Conservation (phyloP, 1,284 basidiomycete genomes). For the Ganoderma sinense region DNA sequence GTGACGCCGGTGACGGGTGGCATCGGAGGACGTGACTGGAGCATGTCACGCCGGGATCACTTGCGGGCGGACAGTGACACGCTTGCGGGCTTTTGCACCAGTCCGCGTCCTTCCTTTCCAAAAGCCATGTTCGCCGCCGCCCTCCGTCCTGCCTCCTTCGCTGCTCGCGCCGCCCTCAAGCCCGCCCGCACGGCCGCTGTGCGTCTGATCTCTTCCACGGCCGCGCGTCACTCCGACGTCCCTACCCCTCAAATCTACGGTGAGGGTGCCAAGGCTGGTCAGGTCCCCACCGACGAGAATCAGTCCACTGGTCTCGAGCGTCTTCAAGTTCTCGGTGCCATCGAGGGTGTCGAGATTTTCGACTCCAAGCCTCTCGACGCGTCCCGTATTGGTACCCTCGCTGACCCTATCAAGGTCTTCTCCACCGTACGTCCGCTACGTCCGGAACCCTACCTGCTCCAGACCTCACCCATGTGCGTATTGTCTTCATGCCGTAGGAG, state of each 20-base stretch:
- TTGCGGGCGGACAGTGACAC: slow-evolving; percentile 1
- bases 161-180: slow-evolving; percentile 39
- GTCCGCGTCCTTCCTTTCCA: slow-evolving; percentile 22
- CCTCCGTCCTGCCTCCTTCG: slow-evolving; percentile 49
- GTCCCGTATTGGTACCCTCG: slow-evolving; percentile 88
- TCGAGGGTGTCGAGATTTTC: slow-evolving; percentile 92
- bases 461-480: slow-evolving; percentile 8
- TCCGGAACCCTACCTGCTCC: slow-evolving; percentile 44
- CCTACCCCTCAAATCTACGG: slow-evolving; percentile 78
- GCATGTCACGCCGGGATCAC: slow-evolving; percentile 25
- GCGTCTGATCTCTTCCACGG: slow-evolving; percentile 65
- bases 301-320: slow-evolving; percentile 98
- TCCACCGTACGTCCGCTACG: slow-evolving; percentile 68
- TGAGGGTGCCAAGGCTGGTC: slow-evolving; percentile 76
- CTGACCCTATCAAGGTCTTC: slow-evolving; percentile 88
- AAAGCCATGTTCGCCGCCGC: slow-evolving; percentile 52
- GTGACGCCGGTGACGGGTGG: slow-evolving; percentile 3
- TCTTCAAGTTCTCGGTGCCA: slow-evolving; percentile 89
- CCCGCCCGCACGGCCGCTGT: slow-evolving; percentile 40
- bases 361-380: slow-evolving; percentile 89
- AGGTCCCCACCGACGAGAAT: slow-evolving; percentile 84
- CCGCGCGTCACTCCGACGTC: slow-evolving; percentile 58
- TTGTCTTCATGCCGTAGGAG: slow-evolving; percentile 56
- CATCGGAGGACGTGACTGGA: slow-evolving; percentile 15
- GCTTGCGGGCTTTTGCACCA: slow-evolving; percentile 4